Percentiles rank a stretch among this genome's conserved stretches.
These are phyloP conservation scores for Macrocybe sp. DNA, from an alignment of 1,284 basidiomycete species.

Conservation along the genomic window DNA sequence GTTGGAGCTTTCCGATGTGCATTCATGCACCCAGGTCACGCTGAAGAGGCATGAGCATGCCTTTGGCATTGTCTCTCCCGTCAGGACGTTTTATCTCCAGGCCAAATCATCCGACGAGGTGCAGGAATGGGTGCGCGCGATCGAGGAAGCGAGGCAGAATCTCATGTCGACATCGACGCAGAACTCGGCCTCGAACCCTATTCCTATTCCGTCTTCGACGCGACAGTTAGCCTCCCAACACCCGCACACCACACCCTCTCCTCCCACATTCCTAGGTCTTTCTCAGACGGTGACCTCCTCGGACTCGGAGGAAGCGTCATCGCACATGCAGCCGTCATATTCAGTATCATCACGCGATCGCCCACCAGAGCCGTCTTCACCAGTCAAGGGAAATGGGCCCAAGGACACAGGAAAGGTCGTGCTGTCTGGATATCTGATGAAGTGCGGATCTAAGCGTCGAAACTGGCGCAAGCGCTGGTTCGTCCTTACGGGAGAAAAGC, in stretches of 20 bases:
- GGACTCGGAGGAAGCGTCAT: constrained; percentile 69
- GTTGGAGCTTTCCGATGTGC: constrained; percentile 85
- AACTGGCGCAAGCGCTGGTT: constrained; percentile 97
- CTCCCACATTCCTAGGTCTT: constrained; percentile 31
- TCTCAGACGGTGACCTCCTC: constrained; percentile 55
- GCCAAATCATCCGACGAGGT: constrained; percentile 72
- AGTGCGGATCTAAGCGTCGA: constrained; percentile 89
- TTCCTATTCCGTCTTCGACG: constrained; percentile 36
- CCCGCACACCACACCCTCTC: constrained; percentile 40
- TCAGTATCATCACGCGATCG: constrained; percentile 38
- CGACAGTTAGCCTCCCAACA: constrained; percentile 20
- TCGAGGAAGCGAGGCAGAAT: constrained; percentile 73
- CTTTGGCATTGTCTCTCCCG: constrained; percentile 90
- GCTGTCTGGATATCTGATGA: constrained; percentile 92
- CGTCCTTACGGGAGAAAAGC: constrained; percentile 73
- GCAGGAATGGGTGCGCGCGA: constrained; percentile 79
- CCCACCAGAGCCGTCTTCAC: constrained; percentile 32
- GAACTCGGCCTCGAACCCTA: constrained; percentile 45
- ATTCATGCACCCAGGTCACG: constrained; percentile 84
- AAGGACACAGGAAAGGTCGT: constrained; percentile 72
- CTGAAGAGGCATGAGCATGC: constrained; percentile 89
- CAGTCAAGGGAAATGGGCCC: constrained; percentile 28
- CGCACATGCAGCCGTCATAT: constrained; percentile 30
- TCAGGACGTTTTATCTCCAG: constrained; percentile 91
- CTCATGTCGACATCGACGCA: constrained; percentile 58